Percentiles rank a stretch among this genome's conserved stretches.
Conservation (phyloP, 1,284 basidiomycete species). For the Ustilago curta region DNA sequence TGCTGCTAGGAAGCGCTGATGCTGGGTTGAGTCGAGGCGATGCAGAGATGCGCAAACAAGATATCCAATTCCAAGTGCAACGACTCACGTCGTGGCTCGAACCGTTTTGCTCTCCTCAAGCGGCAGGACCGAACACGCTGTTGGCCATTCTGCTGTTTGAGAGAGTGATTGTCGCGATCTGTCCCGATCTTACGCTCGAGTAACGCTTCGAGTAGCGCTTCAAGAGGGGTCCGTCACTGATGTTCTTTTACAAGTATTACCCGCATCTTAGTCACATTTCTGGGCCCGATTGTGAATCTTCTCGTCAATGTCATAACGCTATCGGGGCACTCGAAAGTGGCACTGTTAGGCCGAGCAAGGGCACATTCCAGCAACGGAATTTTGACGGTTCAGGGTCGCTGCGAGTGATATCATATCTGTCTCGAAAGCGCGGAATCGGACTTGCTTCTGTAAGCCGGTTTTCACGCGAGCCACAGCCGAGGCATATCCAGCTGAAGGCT, state of each 20-base stretch:
- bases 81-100: conserved; percentile 37
- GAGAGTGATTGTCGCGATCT: conserved; percentile 37
- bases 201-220: conserved; percentile 9
- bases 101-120: conserved; percentile 50
- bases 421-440: background rate
- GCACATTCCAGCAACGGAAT: background rate
- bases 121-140: conserved; percentile 49
- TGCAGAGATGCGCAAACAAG: conserved; percentile 4
- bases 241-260: conserved; percentile 1
- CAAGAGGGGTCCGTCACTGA: no score
- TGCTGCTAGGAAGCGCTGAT: conserved; percentile 29
- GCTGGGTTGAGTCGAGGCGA: conserved; percentile 11
- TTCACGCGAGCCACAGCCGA: conserved; percentile 40
- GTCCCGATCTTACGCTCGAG: conserved; percentile 33
- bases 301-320: no score
- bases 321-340: no score
- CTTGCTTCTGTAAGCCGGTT: conserved; percentile 32
- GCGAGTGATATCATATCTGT: conserved; percentile 19
- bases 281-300: no score
- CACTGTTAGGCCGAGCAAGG: background rate
- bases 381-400: background rate
- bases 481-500: conserved; percentile 5
- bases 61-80: conserved; percentile 28
- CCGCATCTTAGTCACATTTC: background rate
- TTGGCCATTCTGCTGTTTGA: conserved; percentile 49